Base-by-base conservation (phyloP, 257 asterid genomes). In the Haberlea rhodopensis region DNA sequence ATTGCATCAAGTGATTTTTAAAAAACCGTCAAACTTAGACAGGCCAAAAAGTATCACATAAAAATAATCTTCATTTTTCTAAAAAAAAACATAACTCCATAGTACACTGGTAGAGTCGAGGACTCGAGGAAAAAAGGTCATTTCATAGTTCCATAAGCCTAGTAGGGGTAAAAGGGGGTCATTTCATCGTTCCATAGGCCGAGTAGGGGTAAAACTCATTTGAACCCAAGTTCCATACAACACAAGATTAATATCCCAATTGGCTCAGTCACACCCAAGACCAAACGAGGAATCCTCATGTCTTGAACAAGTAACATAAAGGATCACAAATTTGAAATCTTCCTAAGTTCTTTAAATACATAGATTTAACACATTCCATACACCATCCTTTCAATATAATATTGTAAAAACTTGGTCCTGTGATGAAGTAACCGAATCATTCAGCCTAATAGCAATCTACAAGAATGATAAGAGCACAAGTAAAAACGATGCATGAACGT, bases 401-500 rank as follows among this genome's bases (percentile, higher is more conserved):
- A 9, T 34, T 20, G 9, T 15, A 34, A 11, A 57, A 27, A 45
- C 54, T 40, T 6, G 34, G 15, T 16, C 24, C 25, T 37, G 29
- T 26, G 9, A 20, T 5, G 13, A 49, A 2, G 10, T 60, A 4
- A 60, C 43, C 26, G 26, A 43, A 24, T 37, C 60, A 28, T 27
- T 60, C 66, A 40, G 51, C 69, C 63, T 19, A 18, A 40, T 25
- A 65, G 54, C 15, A 58, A 59, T 34, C 51, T 48, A 60, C 60
- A 26, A 66, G 34, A 70, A 55, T 26, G 56, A 54, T 37, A 29
- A 19, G 8, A 1, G 23, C 49, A 29, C 48, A 29, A 25, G 57
- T 55, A 4, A 62, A 8, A 40, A 57, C 27, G 20, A 5, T 34
- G 45, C 45, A 40, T 25, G 8, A 32, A 63, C n/a, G 22, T 52